A percentile compares a stretch with the other conserved stretches of the same genome.
Conservation (phyloP, 805 yeast genomes). For the Candida namnaoensis region DNA sequence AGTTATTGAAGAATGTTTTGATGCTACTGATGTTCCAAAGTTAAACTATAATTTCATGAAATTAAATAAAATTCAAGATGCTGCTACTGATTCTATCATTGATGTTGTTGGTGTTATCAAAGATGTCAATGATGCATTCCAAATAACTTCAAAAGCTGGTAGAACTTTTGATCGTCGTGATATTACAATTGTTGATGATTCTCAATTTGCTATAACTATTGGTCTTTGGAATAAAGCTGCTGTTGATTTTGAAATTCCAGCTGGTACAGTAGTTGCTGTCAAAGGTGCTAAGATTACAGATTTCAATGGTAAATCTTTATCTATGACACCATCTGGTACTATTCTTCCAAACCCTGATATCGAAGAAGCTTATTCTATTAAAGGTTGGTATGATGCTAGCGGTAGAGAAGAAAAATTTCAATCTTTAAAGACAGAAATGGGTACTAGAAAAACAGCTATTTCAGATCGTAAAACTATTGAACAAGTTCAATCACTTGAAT, state of each 20-base stretch:
- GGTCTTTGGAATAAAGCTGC: conserved; percentile 93
- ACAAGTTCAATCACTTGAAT: conserved; percentile 55
- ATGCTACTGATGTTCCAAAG: conserved; percentile 65
- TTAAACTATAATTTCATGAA: conserved; percentile 69
- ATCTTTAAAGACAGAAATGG: conserved; percentile 47
- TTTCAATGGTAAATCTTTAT: conserved; percentile 78
- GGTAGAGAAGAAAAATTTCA: conserved; percentile 60
- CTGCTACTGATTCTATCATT: conserved; percentile 63
- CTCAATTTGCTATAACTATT: conserved; percentile 63
- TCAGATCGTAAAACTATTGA: conserved; percentile 56
- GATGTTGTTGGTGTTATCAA: conserved; percentile 87
- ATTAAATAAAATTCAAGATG: conserved; percentile 53
- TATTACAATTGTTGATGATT: conserved; percentile 75
- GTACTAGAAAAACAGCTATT: conserved; percentile 30
- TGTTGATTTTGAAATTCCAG: conserved; percentile 59
- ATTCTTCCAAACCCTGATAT: conserved; percentile 79
- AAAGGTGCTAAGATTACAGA: conserved; percentile 88
- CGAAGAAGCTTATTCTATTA: conserved; percentile 76
- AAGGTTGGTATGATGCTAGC: conserved; percentile 90
- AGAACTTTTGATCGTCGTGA: conserved; percentile 91
- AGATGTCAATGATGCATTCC: conserved; percentile 64
- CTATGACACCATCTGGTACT: conserved; percentile 72
- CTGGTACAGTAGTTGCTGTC: conserved; percentile 81
- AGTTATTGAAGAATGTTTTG: conserved; percentile 58
- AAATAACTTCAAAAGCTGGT: conserved; percentile 84